These are phyloP conservation scores for Chlamydomonas applanata DNA, from an alignment of 139 green algal species.

Conservation along the genomic window DNA sequence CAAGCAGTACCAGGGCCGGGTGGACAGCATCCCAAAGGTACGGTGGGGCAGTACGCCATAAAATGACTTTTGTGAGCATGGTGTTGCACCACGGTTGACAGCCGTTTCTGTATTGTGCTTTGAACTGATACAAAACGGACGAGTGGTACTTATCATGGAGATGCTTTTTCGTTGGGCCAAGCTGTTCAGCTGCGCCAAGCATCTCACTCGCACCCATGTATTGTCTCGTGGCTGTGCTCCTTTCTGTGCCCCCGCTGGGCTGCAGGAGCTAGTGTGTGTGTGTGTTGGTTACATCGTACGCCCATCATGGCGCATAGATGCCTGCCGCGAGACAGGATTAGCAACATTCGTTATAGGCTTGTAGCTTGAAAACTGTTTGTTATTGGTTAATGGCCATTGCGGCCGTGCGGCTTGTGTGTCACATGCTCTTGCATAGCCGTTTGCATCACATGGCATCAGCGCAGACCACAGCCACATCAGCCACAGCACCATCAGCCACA, in stretches of 20 bases:
- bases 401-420: background rate
- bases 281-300: too few species aligned
- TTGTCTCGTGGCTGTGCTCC: background rate
- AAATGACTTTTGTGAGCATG: background rate
- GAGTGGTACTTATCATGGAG: background rate
- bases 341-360: too few species aligned
- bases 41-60: background rate
- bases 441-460: background rate
- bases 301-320: too few species aligned
- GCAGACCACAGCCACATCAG: too few species aligned
- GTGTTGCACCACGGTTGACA: background rate
- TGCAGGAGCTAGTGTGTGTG: background rate
- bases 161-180: background rate
- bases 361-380: too few species aligned
- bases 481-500: too few species aligned
- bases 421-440: background rate
- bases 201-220: background rate
- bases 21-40: slow-evolving; percentile 20
- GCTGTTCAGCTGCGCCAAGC: background rate
- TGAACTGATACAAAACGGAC: background rate
- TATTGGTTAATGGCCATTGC: too few species aligned
- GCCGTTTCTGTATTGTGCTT: background rate
- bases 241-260: background rate
- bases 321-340: too few species aligned
- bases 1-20: slow-evolving; percentile 41